Evolutionary conservation across 495 filamentous ascomycete genomes (phyloP), one percentile per base, ranked within the genome.

Genomic region (Friedmanniomyces simplex): DNA sequence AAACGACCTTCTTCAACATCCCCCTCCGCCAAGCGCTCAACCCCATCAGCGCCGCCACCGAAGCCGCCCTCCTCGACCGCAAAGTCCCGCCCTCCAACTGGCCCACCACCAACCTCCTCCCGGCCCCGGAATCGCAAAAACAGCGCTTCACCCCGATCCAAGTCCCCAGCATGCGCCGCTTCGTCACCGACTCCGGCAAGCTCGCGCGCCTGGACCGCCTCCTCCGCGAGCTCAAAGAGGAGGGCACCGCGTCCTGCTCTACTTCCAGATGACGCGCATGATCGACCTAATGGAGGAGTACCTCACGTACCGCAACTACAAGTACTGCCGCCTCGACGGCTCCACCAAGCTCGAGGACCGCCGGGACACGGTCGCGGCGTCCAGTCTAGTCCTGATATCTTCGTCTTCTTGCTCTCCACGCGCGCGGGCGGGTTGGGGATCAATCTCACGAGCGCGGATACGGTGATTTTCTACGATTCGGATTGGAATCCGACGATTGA

Each of bases 221-320:
- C 22, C 77, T 99, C 28, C 82, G 83, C 46, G 77, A 89, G 64
- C 81, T 99, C 55, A 99, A 97, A 76, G 83, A 91, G 87, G 83
- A 45, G 87, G 87, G 45, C 93, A 99, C 65, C 90, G 93, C 65
- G 93, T 99, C 18, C 81, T 99, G 8, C 76, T 99, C n/a, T 99
- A 99, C 76, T 99, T 99, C 84, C 93, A 99, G 74, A 99, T 99
- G 93, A 99, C 93, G n/a, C 84, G 87, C 63, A 99, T 99, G 93
- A 97, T 99, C 67, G 93, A 99, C 67, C 74, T 99, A 36, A 96
- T 96, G 86, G 93, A 99, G 66, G 93, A 99, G 71, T 99, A 97
- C 66, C 78, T 99, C 41, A 97, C 93, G 2, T 97, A 96, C 74
- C 85, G 93, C 63, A 96, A 96, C 72, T 96, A 94, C 82, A 95